Percentiles rank a stretch among this genome's conserved stretches.
Conservation (phyloP, 2,329 filamentous ascomycete species). For the Neophaeococcomyces aloes region DNA sequence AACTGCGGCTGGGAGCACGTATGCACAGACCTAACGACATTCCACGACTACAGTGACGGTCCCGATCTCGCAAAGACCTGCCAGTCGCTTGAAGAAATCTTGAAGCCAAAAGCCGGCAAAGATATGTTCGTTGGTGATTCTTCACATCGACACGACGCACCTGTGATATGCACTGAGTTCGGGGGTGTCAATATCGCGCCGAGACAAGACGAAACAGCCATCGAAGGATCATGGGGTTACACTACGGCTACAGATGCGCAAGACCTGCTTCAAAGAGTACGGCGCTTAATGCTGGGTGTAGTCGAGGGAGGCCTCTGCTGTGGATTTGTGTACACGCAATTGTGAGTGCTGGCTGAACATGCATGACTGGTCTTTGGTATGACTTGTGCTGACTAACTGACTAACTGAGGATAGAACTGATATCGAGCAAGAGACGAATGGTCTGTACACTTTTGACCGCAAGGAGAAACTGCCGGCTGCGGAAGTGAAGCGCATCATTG, state of each 20-base stretch:
- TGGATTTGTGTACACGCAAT: slow-evolving; percentile 57
- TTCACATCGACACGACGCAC: slow-evolving; percentile 44
- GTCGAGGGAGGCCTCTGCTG: slow-evolving; percentile 47
- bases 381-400: background rate
- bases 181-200: slow-evolving; percentile 57
- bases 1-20: slow-evolving; percentile 66
- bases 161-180: slow-evolving; percentile 57
- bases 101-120: slow-evolving; percentile 42
- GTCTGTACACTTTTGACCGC: slow-evolving; percentile 53
- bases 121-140: slow-evolving; percentile 47
- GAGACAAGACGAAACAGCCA: slow-evolving; percentile 29
- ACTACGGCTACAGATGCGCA: slow-evolving; percentile 52
- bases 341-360: slow-evolving; percentile 36
- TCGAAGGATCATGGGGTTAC: slow-evolving; percentile 54
- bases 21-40: slow-evolving; percentile 53
- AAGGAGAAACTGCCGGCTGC: slow-evolving; percentile 49
- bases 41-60: slow-evolving; percentile 57
- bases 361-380: background rate
- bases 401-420: slow-evolving; percentile 31
- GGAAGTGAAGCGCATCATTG: slow-evolving; percentile 49
- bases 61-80: slow-evolving; percentile 47
- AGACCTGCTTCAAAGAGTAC: slow-evolving; percentile 49
- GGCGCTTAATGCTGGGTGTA: slow-evolving; percentile 49
- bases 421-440: slow-evolving; percentile 60
- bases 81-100: slow-evolving; percentile 42